Base-by-base conservation (phyloP, 257 asterid genomes). In the Perilla frutescens region DNA sequence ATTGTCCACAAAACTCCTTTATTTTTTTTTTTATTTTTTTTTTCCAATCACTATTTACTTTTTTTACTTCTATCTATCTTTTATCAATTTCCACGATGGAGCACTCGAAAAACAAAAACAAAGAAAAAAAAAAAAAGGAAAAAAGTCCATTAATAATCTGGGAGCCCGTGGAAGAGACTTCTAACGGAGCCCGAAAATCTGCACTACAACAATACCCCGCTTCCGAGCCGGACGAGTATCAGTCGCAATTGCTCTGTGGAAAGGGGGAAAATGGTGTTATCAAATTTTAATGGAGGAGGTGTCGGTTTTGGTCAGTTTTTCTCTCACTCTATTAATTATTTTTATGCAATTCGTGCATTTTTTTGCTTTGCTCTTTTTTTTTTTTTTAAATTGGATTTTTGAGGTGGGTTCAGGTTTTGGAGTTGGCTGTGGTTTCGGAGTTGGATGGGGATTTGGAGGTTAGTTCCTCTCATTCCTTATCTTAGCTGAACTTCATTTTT, bases 391-490 rank as follows among this genome's bases (percentile, higher is more conserved):
- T 71, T 76, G 66, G 68, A 61, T 76, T 49, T 34, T 34, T 34
- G 37, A 34, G 37, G 55, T 63, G 43, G 12, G 4, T 40, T 56
- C 64, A 91, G 97, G 97, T 55, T 85, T 87, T 59, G 97, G 97
- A 56, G 81, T 90, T 69, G 97, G 97, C 58, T 92, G 97, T 77
- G 96, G 96, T 43, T 91, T 91, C 66, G 97, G 97, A 20, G 82
- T 91, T 36, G 97, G 96, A 55, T 91, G 97, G 97, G 97, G 97
- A 58, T 92, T 92, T 66, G 97, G 97, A 78, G 96, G 97, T 91
- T 44, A 60, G 82, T 76, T 70, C 56, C 68, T 64, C 6, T n/a
- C 0, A 20, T 29, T 53, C 54, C 8, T 44, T 77, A 7, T 39
- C 10, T 60, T 66, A 64, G 12, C 49, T 1, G 49, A 31, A 0